Evolutionary conservation across 2,329 filamentous ascomycete species (phyloP), one percentile per base, ranked within the genome.

Genomic region (Cytospora piceae): DNA sequence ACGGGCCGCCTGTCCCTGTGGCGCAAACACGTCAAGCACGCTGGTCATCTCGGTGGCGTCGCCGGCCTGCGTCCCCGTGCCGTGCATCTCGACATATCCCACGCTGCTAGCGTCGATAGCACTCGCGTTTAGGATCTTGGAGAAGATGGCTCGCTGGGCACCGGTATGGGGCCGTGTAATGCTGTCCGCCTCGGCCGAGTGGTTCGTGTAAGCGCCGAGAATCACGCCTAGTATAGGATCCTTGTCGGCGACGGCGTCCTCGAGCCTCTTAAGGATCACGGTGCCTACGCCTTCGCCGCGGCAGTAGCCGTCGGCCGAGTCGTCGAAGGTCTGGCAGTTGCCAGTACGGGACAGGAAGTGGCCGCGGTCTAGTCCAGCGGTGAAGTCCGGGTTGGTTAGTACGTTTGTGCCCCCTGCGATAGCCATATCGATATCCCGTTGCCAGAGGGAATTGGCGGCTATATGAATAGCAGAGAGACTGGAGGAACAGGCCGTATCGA

Each of bases 331-430:
- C 63, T 74, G 75, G 60, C 72, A 77, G 39, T 72, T 67, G 0
- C 77, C 77, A 0, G 73, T 74, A 1, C 69, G 67, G 0, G 85
- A 88, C 69, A 90, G 77, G 75, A 90, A 89, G 63, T 87, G 83
- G 42, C 85, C 87, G 71, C 85, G 83, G 71, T 83, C 85, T 4
- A 90, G 79, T 72, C 85, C 86, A 49, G 85, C 81, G 75, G 86
- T 85, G 77, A 85, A 85, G 72, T 89, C 86, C 0, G 87, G 86
- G 73, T 87, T 88, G 54, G 85, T 88, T 64, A 90, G 71, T 14
- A 89, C 80, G 68, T 88, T 89, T 24, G 85, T 75, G 65, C 87
- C 87, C 69, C 87, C 87, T 20, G 85, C 83, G 57, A 87, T 83
- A 3, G 86, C 87, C 39, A 85, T 88, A 72, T 90, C 87, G 70